Evolutionary conservation across 345 rosid genomes (phyloP).

Genomic region (Gossypium mustelinum): DNA sequence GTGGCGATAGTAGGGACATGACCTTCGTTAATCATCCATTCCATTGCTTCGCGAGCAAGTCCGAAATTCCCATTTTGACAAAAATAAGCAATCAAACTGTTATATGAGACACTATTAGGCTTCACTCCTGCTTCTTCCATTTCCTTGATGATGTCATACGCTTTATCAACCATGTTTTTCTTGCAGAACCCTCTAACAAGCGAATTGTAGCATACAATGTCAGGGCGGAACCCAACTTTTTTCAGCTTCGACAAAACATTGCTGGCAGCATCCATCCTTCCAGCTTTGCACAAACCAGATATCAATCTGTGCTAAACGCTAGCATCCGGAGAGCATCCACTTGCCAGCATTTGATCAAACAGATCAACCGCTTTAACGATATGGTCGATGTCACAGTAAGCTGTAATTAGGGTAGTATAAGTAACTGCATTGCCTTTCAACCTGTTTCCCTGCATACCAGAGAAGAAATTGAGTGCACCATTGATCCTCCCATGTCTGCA

Average conservation of each 20-base stretch:
- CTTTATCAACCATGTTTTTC: conserved; percentile 45
- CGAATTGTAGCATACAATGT: conserved; percentile 56
- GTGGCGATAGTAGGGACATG: conserved; percentile 53
- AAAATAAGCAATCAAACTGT: conserved; percentile 52
- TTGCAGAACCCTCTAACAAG: conserved; percentile 56
- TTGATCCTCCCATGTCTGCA: conserved; percentile 56
- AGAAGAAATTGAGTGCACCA: conserved; percentile 45
- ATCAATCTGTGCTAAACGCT: conserved; percentile 59
- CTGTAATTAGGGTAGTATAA: conserved; percentile 52
- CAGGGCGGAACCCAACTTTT: conserved; percentile 56
- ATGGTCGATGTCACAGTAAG: conserved; percentile 60
- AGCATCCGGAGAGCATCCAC: conserved; percentile 52
- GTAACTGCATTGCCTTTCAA: conserved; percentile 43
- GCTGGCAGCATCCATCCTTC: conserved; percentile 58
- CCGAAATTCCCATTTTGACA: conserved; percentile 39
- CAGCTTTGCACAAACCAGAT: conserved; percentile 54
- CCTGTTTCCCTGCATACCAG: conserved; percentile 53
- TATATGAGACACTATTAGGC: conserved; percentile 61
- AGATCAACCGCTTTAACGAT: conserved; percentile 51
- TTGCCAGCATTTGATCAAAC: conserved; percentile 44
- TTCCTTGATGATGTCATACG: conserved; percentile 52
- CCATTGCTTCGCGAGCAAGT: conserved; percentile 37
- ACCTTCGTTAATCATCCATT: conserved; percentile 49
- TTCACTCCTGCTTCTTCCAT: conserved; percentile 50
- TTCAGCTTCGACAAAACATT: conserved; percentile 41